These are phyloP conservation scores for Zygoascus bituminiphila DNA, from an alignment of 805 yeast genomes.

Conservation along the genomic window DNA sequence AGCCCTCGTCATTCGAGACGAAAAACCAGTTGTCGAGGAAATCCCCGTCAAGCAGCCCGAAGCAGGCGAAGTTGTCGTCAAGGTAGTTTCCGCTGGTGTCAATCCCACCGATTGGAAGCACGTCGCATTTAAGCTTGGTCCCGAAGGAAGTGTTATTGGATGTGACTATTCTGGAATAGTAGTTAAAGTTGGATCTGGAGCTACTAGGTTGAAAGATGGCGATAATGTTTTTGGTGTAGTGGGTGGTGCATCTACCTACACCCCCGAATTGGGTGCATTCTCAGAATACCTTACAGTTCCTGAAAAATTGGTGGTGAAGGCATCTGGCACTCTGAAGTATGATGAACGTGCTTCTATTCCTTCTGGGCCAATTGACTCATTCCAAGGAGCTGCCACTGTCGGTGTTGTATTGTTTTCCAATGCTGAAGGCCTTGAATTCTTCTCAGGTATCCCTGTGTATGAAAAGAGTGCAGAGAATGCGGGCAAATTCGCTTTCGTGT, in stretches of 20 bases:
- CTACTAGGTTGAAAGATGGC: slow-evolving; percentile 50
- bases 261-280: slow-evolving; percentile 46
- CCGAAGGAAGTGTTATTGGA: slow-evolving; percentile 35
- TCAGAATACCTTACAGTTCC: slow-evolving; percentile 42
- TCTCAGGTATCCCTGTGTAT: slow-evolving; percentile 9
- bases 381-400: slow-evolving; percentile 59
- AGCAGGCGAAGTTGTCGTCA: slow-evolving; percentile 37
- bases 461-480: slow-evolving; percentile 9
- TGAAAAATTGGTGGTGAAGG: slow-evolving; percentile 27
- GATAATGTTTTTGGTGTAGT: slow-evolving; percentile 51
- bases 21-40: slow-evolving; percentile 15
- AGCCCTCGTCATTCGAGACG: not conserved
- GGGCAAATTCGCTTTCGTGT: slow-evolving; percentile 17
- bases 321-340: slow-evolving; percentile 21
- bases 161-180: slow-evolving; percentile 67
- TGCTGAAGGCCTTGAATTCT: slow-evolving; percentile 30
- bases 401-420: slow-evolving; percentile 48
- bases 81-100: slow-evolving; percentile 46
- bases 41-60: slow-evolving; percentile 4
- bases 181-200: slow-evolving; percentile 55
- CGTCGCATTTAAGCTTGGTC: not conserved
- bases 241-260: slow-evolving; percentile 41
- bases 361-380: slow-evolving; percentile 37
- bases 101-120: slow-evolving; percentile 52
- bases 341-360: slow-evolving; percentile 24